Conservation (phyloP, 768 basidiomycete genomes). For the Sarcodon aspratus region DNA sequence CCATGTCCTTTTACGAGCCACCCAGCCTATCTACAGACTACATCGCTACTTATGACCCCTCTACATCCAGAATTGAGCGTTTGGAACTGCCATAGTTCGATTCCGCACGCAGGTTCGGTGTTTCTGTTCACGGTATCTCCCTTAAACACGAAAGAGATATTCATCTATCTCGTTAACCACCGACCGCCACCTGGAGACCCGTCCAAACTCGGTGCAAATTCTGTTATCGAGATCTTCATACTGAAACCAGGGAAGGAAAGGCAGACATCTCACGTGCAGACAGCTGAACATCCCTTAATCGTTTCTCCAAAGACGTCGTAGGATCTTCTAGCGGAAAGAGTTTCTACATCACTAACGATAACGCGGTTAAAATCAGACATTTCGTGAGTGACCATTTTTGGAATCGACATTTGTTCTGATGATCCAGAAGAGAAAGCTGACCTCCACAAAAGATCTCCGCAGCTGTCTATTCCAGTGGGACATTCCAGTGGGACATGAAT, state of each 20-base stretch:
- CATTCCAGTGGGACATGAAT: too few species aligned
- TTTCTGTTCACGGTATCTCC: slow-evolving; percentile 55
- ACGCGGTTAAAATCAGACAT: slow-evolving; percentile 43
- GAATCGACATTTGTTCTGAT: not conserved
- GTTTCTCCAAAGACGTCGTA: slow-evolving; percentile 62
- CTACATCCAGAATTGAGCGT: slow-evolving; percentile 29
- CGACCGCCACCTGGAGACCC: slow-evolving; percentile 36
- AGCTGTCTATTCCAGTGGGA: too few species aligned
- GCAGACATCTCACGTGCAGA: slow-evolving; percentile 40
- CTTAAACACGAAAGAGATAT: slow-evolving; percentile 28
- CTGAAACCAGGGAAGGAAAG: slow-evolving; percentile 29
- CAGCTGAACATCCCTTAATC: slow-evolving; percentile 43
- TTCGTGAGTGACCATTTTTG: not conserved
- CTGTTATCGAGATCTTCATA: slow-evolving; percentile 59
- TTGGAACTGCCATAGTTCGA: slow-evolving; percentile 31
- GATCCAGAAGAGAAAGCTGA: not conserved
- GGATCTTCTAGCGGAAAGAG: slow-evolving; percentile 51
- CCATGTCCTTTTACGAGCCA: slow-evolving; percentile 19
- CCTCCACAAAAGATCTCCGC: too few species aligned
- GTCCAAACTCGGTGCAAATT: slow-evolving; percentile 49
- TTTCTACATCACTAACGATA: slow-evolving; percentile 65
- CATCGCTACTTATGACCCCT: slow-evolving; percentile 48
- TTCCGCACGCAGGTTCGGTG: slow-evolving; percentile 19
- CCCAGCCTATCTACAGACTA: slow-evolving; percentile 36
- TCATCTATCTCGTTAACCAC: slow-evolving; percentile 68